Evolutionary conservation across 768 basidiomycete genomes (phyloP), one percentile per base, ranked within the genome.

Genomic region (Chiua virens): DNA sequence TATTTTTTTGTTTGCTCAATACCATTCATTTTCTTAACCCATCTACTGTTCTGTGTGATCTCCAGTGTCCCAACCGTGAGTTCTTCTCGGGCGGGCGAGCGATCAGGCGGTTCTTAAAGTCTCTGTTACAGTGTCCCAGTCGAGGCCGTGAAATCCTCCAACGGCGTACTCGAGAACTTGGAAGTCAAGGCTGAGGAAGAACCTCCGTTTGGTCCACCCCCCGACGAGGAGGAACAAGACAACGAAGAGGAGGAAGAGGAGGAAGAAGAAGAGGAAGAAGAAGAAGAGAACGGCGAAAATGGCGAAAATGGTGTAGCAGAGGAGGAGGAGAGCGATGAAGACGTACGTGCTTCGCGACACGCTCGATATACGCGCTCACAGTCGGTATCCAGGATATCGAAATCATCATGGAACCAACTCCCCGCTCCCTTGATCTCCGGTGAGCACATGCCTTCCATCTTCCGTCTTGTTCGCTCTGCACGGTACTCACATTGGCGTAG

Each of bases 381-480:
- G 21, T 48, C 36, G 32, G 28, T 49, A 22, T 6, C 38, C 51
- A 92, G 87, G 86, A 96, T 65, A 78, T 96, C 55, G 93, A 96
- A 74, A 89, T 96, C 58, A 92, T 96, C 48, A 86, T 92, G 82
- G 91, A 96, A 61, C 83, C 83, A 3, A 74, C 83, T 9, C 69
- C 82, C 17, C 85, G 83, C 49, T 87, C 85, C 5, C 71, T 89
- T 18, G 89, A 92, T 71, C 82, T 92, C 61, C 79, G 89, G 86
- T 86, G 64, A 47, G 73, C 48, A 53, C 56, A 34, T 20, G 8
- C 18, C 44, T 30, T 32, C 5, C 35, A 27, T 53, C 48, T 46
- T 11, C 34, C 42, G 3, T 49, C 21, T n/a, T 7, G 28, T 13
- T 18, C 14, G 30, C 15, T 18, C 8, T 14, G 11, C 37, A 27